These are phyloP conservation scores for Mucor velutinosus DNA, from an alignment of 371 early-diverging fungal species.

Conservation along the genomic window DNA sequence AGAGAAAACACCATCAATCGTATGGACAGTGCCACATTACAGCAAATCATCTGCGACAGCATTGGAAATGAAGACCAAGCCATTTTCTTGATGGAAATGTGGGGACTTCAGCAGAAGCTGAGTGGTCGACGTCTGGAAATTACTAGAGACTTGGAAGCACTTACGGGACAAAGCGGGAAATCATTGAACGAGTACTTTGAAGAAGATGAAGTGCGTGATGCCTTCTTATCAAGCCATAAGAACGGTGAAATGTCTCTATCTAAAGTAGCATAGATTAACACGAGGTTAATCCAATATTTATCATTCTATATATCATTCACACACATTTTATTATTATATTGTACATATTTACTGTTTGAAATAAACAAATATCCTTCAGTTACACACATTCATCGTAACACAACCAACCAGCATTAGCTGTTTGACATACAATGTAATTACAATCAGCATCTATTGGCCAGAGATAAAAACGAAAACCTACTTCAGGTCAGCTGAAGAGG, in stretches of 20 bases:
- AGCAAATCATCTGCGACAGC: conserved; percentile 37
- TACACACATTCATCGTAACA: background rate
- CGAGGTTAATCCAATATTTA: background rate
- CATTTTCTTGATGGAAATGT: conserved; percentile 49
- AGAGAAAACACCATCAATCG: conserved; percentile 38
- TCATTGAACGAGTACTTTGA: conserved; percentile 49
- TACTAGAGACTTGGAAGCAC: conserved; percentile 50
- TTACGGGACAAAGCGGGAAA: conserved; percentile 59
- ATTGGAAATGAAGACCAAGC: conserved; percentile 53
- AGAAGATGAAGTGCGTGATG: conserved; percentile 44
- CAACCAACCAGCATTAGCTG: background rate
- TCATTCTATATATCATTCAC: conserved; percentile 1
- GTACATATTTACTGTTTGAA: conserved; percentile 3
- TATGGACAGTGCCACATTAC: conserved; percentile 34
- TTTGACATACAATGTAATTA: background rate
- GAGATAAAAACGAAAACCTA: conserved; percentile 7
- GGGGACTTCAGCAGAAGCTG: conserved; percentile 46
- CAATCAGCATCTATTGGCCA: conserved; percentile 5
- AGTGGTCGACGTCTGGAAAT: conserved; percentile 47
- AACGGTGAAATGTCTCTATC: conserved; percentile 9
- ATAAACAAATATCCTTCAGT: conserved; percentile 5
- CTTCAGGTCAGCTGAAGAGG: background rate
- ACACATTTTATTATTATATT: background rate
- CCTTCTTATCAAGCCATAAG: conserved; percentile 31
- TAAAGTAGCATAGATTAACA: conserved; percentile 14